Conservation (phyloP, 2,329 filamentous ascomycete genomes). For the Aspergillus awamori region DNA sequence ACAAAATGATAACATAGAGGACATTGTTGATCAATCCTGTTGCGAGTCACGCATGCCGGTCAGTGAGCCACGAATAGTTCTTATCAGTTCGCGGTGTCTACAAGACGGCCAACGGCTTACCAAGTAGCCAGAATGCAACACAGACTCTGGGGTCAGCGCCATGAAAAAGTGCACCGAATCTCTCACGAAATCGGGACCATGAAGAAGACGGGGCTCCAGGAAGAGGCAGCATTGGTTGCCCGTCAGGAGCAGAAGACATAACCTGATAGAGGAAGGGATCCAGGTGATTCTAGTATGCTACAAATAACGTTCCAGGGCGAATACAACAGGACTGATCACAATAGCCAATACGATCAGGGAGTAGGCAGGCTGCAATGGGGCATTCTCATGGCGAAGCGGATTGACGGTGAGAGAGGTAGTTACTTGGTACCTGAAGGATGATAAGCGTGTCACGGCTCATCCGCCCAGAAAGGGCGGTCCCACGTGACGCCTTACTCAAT, state of each 20-base stretch:
- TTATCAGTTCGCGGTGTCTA: background rate
- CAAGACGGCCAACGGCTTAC: conserved; percentile 52
- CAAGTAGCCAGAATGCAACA: conserved; percentile 89
- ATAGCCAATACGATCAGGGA: background rate
- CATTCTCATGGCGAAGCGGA: background rate
- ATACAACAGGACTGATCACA: background rate
- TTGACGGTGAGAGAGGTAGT: background rate
- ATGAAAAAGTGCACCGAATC: conserved; percentile 64
- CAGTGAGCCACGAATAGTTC: background rate
- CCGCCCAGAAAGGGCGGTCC: background rate
- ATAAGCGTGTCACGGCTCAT: background rate
- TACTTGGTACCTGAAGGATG: background rate
- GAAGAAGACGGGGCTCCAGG: conserved; percentile 64
- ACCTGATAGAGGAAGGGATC: conserved; percentile 8
- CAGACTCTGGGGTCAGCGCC: conserved; percentile 72
- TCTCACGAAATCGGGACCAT: conserved; percentile 72
- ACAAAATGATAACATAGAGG: conserved; percentile 95
- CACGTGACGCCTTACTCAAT: background rate
- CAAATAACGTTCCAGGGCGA: background rate
- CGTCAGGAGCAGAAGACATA: conserved; percentile 30
- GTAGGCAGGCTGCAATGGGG: background rate
- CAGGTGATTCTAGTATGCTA: conserved; percentile 10
- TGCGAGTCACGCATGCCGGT: conserved; percentile 2
- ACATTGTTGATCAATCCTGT: conserved; percentile 95
- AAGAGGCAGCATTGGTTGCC: conserved; percentile 52